These are phyloP conservation scores for Arabidopsis hybrid DNA, from an alignment of 441 rosid genomes.

Conservation along the genomic window DNA sequence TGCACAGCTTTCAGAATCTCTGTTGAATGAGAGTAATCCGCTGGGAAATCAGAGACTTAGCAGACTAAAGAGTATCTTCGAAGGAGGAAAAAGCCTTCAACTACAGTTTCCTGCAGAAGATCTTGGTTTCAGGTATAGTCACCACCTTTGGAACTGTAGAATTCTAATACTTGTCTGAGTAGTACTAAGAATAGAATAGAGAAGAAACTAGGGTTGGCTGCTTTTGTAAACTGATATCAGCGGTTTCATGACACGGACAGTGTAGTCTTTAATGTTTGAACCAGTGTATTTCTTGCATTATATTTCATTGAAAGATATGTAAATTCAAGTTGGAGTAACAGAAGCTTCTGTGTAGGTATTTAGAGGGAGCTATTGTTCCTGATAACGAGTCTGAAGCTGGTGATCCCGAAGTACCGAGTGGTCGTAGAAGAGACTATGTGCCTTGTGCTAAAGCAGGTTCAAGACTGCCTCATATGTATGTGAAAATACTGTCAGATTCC, in stretches of 20 bases:
- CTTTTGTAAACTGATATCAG: constrained; percentile 9
- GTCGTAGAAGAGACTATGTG: constrained; percentile 82
- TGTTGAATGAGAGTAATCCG: constrained; percentile 80
- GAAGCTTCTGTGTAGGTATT: constrained; percentile 59
- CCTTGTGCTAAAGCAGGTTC: constrained; percentile 89
- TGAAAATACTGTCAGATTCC: constrained; percentile 54
- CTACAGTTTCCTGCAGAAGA: constrained; percentile 99
- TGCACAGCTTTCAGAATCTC: constrained; percentile 77
- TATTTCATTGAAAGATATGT: background rate
- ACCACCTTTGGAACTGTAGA: constrained; percentile 15
- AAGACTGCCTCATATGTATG: constrained; percentile 85
- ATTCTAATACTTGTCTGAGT: constrained; percentile 5
- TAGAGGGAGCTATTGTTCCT: constrained; percentile 78
- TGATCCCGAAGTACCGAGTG: constrained; percentile 58
- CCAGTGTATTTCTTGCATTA: constrained; percentile 10
- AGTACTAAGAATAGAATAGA: background rate
- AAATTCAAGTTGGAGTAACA: constrained; percentile 15
- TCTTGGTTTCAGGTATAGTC: constrained; percentile 90
- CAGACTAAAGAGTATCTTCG: constrained; percentile 71
- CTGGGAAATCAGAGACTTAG: constrained; percentile 81
- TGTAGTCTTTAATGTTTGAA: constrained; percentile 10
- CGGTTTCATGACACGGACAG: background rate
- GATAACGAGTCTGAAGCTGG: constrained; percentile 47
- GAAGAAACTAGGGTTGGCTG: constrained; percentile 1
- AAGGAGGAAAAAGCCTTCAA: constrained; percentile 95